phyloP scores from a whole-genome alignment of 805 yeast species.

The Nakazawaea ishiwadae region DNA sequence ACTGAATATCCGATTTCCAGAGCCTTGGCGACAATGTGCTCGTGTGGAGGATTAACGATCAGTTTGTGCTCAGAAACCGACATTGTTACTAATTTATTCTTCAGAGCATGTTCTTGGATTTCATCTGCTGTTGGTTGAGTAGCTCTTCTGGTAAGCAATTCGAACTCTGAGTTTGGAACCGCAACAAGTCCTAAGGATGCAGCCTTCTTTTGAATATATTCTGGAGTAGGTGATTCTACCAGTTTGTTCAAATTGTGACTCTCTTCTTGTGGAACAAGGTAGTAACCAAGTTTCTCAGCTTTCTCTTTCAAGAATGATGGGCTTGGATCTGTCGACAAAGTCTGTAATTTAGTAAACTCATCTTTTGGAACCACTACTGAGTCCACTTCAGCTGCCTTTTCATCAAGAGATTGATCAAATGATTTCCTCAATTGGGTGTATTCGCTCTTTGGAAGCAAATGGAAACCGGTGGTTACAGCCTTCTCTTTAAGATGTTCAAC shows the following conservation, averaged over 20 bases:
- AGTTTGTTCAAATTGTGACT: slow-evolving; percentile 15
- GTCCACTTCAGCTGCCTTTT: slow-evolving; percentile 3
- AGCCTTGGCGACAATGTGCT: not conserved
- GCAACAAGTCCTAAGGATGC: slow-evolving; percentile 15
- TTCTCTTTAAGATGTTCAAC: slow-evolving; percentile 9
- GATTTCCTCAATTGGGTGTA: too few relatives aligned
- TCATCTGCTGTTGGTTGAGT: slow-evolving; percentile 3
- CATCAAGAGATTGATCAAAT: too few relatives aligned
- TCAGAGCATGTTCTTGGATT: not conserved
- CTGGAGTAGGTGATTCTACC: slow-evolving; percentile 15
- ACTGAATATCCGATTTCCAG: not conserved
- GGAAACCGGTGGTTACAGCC: too few relatives aligned
- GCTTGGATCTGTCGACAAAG: slow-evolving; percentile 1
- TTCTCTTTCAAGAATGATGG: slow-evolving; percentile 1
- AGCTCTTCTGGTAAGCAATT: slow-evolving; percentile 5
- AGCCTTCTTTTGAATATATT: slow-evolving; percentile 20
- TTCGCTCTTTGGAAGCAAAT: too few relatives aligned
- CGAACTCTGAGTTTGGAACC: slow-evolving; percentile 16
- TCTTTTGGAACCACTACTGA: not conserved
- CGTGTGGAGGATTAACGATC: not conserved
- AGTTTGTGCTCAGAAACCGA: not conserved
- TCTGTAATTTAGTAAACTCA: not conserved
- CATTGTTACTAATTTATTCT: not conserved
- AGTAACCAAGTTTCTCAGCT: slow-evolving; percentile 19
- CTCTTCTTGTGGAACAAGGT: slow-evolving; percentile 20